phyloP scores from a whole-genome alignment of 2,329 filamentous ascomycete species.

The Pestalotiopsis sp. region DNA sequence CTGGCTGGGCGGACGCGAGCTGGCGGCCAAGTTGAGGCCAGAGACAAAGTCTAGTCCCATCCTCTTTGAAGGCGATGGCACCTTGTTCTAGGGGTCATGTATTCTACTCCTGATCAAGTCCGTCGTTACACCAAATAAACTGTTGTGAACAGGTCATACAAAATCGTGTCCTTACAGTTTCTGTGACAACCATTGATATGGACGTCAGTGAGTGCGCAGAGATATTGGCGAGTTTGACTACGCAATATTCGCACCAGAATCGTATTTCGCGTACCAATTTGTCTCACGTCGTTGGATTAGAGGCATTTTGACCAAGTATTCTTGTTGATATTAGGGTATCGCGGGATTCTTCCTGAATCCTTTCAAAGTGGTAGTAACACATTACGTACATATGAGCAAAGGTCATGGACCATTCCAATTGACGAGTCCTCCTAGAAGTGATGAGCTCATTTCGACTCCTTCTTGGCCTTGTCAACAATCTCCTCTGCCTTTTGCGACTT shows the following conservation, averaged over 20 bases:
- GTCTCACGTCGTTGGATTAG: no score
- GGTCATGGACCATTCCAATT: no score
- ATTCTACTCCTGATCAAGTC: background rate
- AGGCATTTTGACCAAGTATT: background rate
- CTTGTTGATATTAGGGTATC: background rate
- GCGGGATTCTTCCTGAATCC: background rate
- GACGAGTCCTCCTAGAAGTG: no score
- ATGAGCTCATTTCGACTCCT: constrained; percentile 38
- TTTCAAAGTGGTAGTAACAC: background rate
- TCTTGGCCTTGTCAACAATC: constrained; percentile 54
- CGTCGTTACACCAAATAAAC: background rate
- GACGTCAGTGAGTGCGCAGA: no score
- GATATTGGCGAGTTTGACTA: no score
- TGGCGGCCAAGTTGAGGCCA: constrained; percentile 76
- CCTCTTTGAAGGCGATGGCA: constrained; percentile 78
- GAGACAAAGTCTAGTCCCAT: constrained; percentile 83
- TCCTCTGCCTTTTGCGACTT: constrained; percentile 58
- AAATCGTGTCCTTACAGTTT: no score
- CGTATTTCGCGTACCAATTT: no score
- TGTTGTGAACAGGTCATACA: no score
- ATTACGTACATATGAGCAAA: background rate
- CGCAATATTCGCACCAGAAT: no score
- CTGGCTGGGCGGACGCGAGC: constrained; percentile 89
- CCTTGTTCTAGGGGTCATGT: constrained; percentile 63
- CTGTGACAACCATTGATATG: no score